Evolutionary conservation across 306 rosid genomes (phyloP).

Genomic region (Arachis hypogaea): DNA sequence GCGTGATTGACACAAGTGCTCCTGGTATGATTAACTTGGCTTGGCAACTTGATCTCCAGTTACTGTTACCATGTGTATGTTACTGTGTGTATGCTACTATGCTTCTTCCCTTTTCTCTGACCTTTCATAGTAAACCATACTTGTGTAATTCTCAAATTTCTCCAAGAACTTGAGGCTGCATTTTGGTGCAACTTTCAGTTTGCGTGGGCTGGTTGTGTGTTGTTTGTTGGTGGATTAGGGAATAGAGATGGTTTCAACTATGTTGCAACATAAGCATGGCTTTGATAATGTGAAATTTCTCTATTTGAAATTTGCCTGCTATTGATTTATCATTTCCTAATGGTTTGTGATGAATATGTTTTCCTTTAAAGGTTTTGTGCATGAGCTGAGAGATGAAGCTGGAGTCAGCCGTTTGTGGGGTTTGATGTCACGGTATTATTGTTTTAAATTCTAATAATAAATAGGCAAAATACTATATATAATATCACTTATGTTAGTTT

Average conservation of each 20-base stretch:
- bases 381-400: constrained; percentile 84
- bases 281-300: constrained; percentile 25
- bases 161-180: constrained; percentile 13
- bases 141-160: constrained; percentile 1
- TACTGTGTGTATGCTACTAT: not conserved
- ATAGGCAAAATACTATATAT: too few relatives aligned
- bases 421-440: constrained; percentile 72
- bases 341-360: constrained; percentile 39
- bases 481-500: not conserved
- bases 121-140: not conserved
- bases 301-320: constrained; percentile 17
- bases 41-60: constrained; percentile 4
- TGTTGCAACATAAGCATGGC: constrained; percentile 20
- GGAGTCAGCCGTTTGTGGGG: constrained; percentile 93
- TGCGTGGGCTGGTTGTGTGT: constrained; percentile 30
- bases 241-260: constrained; percentile 26
- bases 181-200: not conserved
- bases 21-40: constrained; percentile 60
- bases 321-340: not conserved
- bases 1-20: constrained; percentile 58
- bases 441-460: not conserved
- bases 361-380: constrained; percentile 52
- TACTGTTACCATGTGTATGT: not conserved
- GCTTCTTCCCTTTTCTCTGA: constrained; percentile 1
- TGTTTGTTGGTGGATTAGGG: constrained; percentile 9